Base-by-base conservation (phyloP, 176 grass and related monocot genomes). In the Rhynchospora pubera region DNA sequence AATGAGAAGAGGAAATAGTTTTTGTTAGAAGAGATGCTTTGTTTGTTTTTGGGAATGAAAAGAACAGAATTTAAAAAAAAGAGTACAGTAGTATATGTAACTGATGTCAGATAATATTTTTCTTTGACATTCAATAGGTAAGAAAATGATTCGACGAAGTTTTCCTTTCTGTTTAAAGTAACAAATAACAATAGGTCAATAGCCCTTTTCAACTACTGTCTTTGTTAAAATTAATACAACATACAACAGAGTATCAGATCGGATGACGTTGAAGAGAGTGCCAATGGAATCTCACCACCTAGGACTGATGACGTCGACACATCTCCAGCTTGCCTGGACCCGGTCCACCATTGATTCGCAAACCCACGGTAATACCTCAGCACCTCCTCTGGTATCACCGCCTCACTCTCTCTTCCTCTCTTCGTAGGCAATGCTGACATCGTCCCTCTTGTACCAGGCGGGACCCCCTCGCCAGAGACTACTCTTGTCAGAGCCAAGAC, bases 401-500 rank as follows among this genome's bases (percentile, higher is more conserved):
- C 80, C 13, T 84, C 88, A 79, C 52, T 84, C 48, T 52, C 85
- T 65, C 60, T 82, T 24, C 28, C 70, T 81, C 73, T 67, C 84
- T 82, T 90, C 58, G 11, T 6, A 1, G 42, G 7, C 63, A 62
- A 15, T 78, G 18, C 18, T 23, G 84, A 7, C 45, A 9, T 43
- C 0, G 7, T 48, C 64, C 5, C 4, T 26, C 10, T 15, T 24
- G 28, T 23, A 42, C 0, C 61, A 6, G 46, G 47, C 3, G 23
- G 11, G 21, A 7, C 23, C 23, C 19, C 24, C 14, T 60, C 80
- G 5, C 94, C 94, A 0, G 88, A 70, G 15, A 92, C 80, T 26
- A 97, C 94, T 45, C 13, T 72, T 3, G 89, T 61, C 16, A 97
- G 82, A 64, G 89, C 91, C 6, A 89, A 87, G 21, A 97, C 94